phyloP scores from a whole-genome alignment of 257 asterid genomes.

The Primulina eburnea region DNA sequence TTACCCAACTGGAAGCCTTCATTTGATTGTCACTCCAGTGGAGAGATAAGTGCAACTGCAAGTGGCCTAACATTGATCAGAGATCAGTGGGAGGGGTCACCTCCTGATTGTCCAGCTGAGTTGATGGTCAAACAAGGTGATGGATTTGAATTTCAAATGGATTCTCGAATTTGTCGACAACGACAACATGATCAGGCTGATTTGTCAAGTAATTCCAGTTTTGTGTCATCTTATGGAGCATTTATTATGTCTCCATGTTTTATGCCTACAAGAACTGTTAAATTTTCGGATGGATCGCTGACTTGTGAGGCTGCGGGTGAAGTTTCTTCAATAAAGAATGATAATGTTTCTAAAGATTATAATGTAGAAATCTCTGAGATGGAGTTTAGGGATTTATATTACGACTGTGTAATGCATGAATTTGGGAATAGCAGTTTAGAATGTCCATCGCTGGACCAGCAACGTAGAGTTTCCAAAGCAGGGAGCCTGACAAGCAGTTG shows the following conservation, averaged over 20 bases:
- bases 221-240: constrained; percentile 24
- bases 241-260: constrained; percentile 30
- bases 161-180: constrained; percentile 22
- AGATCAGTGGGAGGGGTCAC: constrained; percentile 27
- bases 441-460: constrained; percentile 28
- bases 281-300: constrained; percentile 44
- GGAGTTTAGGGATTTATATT: constrained; percentile 36
- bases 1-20: constrained; percentile 58
- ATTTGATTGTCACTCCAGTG: constrained; percentile 30
- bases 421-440: constrained; percentile 24
- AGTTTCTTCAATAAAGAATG: constrained; percentile 29
- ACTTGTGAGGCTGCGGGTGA: constrained; percentile 36
- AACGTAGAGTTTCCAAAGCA: constrained; percentile 20
- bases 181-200: constrained; percentile 23
- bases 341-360: constrained; percentile 27
- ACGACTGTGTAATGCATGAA: constrained; percentile 36
- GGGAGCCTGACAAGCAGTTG: constrained; percentile 33
- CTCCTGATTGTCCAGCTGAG: constrained; percentile 26
- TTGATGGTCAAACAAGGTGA: constrained; percentile 27
- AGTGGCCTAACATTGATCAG: constrained; percentile 26
- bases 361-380: constrained; percentile 34
- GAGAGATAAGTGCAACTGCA: constrained; percentile 31
- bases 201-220: constrained; percentile 18
- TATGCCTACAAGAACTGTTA: constrained; percentile 13
- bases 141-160: constrained; percentile 7